These are phyloP conservation scores for Solanum megistacrolobum DNA, from an alignment of 257 asterid genomes.

Conservation along the genomic window DNA sequence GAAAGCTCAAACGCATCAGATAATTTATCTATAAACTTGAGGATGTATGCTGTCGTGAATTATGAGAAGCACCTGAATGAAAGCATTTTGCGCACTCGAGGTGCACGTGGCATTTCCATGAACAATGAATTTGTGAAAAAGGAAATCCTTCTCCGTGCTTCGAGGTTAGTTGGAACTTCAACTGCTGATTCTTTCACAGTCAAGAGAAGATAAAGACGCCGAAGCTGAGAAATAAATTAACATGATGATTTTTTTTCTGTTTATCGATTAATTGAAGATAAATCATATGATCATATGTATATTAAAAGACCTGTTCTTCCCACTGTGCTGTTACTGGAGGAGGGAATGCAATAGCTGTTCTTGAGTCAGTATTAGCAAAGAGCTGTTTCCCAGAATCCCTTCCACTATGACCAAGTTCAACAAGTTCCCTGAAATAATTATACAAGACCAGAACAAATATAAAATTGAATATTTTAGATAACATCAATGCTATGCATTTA, in stretches of 20 bases:
- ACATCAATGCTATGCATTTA: not conserved
- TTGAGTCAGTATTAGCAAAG: conserved; percentile 43
- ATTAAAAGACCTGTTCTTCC: conserved; percentile 79
- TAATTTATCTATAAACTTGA: not conserved
- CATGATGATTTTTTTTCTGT: not conserved
- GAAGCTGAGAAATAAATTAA: conserved; percentile 42
- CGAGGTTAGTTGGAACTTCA: conserved; percentile 93
- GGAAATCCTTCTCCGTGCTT: conserved; percentile 88
- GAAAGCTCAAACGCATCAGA: not conserved
- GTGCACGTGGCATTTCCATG: conserved; percentile 97
- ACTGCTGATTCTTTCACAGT: conserved; percentile 91
- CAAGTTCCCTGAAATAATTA: conserved; percentile 58
- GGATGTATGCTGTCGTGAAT: not conserved
- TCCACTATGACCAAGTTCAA: conserved; percentile 70
- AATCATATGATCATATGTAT: not conserved
- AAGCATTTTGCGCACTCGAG: conserved; percentile 96
- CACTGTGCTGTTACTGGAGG: conserved; percentile 84
- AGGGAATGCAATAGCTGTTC: conserved; percentile 57
- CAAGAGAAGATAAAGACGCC: conserved; percentile 89
- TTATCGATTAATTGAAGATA: not conserved
- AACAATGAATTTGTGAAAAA: conserved; percentile 92
- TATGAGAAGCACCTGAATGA: conserved; percentile 62
- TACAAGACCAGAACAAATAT: not conserved
- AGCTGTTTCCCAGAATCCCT: conserved; percentile 86
- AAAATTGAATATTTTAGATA: not conserved